Evolutionary conservation across 1,139 yeast species (phyloP).

Genomic region (Lodderomyces oxycetoniae): DNA sequence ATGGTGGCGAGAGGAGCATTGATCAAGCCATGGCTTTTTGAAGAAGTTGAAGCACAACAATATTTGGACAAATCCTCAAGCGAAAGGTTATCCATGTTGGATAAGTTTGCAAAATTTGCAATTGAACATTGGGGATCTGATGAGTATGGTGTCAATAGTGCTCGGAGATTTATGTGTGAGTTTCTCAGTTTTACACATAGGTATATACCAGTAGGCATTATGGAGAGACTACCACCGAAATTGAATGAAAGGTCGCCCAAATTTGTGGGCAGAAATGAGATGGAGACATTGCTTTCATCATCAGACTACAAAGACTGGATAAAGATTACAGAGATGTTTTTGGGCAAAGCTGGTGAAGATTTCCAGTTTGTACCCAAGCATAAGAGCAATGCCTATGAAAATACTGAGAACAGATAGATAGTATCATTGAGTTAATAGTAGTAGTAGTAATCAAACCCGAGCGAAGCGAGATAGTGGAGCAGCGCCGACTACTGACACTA

Average conservation of each 20-base stretch:
- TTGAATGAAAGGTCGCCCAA: conserved; percentile 90
- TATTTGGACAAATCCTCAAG: conserved; percentile 85
- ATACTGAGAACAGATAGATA: too few relatives aligned
- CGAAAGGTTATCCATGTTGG: conserved; percentile 76
- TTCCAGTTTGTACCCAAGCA: conserved; percentile 90
- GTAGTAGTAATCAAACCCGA: too few relatives aligned
- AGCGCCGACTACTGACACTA: too few relatives aligned
- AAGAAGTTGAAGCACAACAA: conserved; percentile 86
- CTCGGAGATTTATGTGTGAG: conserved; percentile 91
- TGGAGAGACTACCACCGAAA: conserved; percentile 83
- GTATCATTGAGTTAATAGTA: too few relatives aligned
- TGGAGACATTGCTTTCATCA: conserved; percentile 85
- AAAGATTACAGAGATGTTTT: conserved; percentile 91
- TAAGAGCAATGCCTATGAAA: conserved; percentile 75
- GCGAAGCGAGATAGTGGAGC: too few relatives aligned
- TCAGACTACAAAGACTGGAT: conserved; percentile 91
- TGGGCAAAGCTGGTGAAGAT: conserved; percentile 74
- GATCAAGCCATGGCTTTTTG: conserved; percentile 98
- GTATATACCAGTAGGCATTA: conserved; percentile 88
- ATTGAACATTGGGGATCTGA: conserved; percentile 98
- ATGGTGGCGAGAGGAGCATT: conserved; percentile 98
- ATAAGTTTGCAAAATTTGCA: conserved; percentile 70
- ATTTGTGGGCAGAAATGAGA: conserved; percentile 92
- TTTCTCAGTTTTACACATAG: conserved; percentile 91
- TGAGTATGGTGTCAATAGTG: conserved; percentile 83